Evolutionary conservation across 768 basidiomycete species (phyloP).

Genomic region (Leccinum boreale): DNA sequence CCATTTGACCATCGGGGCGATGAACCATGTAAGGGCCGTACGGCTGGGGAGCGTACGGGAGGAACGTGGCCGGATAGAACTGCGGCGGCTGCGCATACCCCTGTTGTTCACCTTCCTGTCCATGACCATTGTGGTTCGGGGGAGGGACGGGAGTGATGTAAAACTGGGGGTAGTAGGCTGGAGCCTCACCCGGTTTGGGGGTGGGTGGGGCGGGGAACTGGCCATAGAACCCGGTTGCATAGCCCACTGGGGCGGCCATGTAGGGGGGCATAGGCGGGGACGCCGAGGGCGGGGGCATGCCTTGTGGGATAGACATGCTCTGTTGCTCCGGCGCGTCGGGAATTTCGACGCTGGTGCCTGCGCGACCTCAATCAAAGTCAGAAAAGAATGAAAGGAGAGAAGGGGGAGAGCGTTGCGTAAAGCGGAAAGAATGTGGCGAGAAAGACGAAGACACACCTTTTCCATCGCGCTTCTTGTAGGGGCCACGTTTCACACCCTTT

Average conservation of each 20-base stretch:
- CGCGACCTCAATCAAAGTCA: constrained; percentile 54
- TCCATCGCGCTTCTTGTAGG: constrained; percentile 95
- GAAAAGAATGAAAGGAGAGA: constrained; percentile 26
- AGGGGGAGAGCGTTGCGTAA: constrained; percentile 11
- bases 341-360: constrained; percentile 51
- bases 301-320: constrained; percentile 41
- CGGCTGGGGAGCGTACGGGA: constrained; percentile 45
- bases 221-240: constrained; percentile 53
- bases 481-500: constrained; percentile 81
- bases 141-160: constrained; percentile 47
- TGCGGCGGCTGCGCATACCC: constrained; percentile 39
- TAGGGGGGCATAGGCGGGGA: constrained; percentile 50
- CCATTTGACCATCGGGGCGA: constrained; percentile 40
- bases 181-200: constrained; percentile 49
- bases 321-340: constrained; percentile 43
- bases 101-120: constrained; percentile 42
- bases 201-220: constrained; percentile 49
- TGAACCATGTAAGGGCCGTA: constrained; percentile 49
- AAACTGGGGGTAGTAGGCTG: constrained; percentile 50
- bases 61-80: constrained; percentile 47
- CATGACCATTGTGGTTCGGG: constrained; percentile 33
- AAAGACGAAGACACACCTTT: constrained; percentile 58
- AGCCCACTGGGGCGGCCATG: constrained; percentile 48
- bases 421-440: constrained; percentile 19
- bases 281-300: constrained; percentile 39